phyloP scores from a whole-genome alignment of 2,329 filamentous ascomycete species.

The Ceratocystis destructans region DNA sequence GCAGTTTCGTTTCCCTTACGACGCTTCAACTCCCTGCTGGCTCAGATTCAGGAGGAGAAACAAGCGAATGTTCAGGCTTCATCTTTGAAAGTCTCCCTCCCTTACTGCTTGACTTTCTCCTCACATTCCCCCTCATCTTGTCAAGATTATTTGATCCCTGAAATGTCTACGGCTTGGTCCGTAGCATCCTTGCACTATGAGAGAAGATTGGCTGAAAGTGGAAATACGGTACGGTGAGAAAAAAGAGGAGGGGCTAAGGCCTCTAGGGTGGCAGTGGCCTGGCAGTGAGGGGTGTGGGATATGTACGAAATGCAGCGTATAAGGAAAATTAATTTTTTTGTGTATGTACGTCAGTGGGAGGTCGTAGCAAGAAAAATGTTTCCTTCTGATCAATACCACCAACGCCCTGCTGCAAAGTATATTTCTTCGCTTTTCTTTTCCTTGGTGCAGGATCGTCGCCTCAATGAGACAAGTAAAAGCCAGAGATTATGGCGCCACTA shows the following conservation, averaged over 20 bases:
- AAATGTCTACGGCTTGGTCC: constrained; percentile 4
- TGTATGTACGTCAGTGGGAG: neutral
- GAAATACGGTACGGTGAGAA: neutral
- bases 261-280: neutral
- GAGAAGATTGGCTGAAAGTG: constrained; percentile 5
- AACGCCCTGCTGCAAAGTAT: no score
- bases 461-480: neutral
- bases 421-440: neutral
- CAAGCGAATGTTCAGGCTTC: neutral
- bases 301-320: neutral
- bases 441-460: neutral
- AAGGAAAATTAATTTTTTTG: neutral
- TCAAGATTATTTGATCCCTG: constrained; percentile 5
- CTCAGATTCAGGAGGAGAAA: neutral
- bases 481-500: neutral
- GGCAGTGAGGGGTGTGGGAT: neutral
- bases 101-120: neutral
- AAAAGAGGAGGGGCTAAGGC: neutral
- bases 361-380: neutral
- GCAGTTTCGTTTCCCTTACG: neutral
- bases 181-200: neutral
- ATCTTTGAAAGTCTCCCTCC: neutral
- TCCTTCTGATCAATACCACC: neutral
- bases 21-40: neutral
- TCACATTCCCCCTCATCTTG: neutral